Evolutionary conservation across 2,329 filamentous ascomycete genomes (phyloP), one percentile per base, ranked within the genome.

Genomic region (Macroventuria anomochaeta): DNA sequence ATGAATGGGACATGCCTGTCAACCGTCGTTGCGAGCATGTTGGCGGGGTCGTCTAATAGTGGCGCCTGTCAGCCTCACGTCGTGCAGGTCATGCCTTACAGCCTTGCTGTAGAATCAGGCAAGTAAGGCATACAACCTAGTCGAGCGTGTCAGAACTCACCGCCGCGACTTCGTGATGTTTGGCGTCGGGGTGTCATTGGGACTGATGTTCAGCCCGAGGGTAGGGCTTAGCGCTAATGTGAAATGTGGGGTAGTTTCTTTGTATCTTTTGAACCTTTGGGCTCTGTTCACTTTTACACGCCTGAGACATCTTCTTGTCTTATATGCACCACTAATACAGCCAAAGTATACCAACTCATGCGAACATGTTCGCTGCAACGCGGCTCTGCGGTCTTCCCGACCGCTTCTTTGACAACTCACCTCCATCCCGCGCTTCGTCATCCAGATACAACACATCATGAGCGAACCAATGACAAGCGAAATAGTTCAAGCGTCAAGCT

Each of bases 351-450:
- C 26, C 29, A 3, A 15, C 3, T 7, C 31, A 25, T 41, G 34
- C 41, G 18, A 53, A 39, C 50, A 34, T 33, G 38, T 39, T 23
- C 44, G 15, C 28, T 18, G 7, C 20, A 20, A 10, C 15, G 33
- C 51, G 44, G 51, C 51, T 54, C 51, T 49, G 39, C 51, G 26
- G 38, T 49, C 39, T 43, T 34, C 15, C 39, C 44, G 38, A 39
- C 33, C 34, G 32, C 33, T 48, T 25, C 17, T 34, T 42, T 7
- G 31, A 31, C 29, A 41, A 32, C 31, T 10, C 11, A n/a, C 11
- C 11, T 11, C 21, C 32, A 38, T 18, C n/a, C 40, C 23, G 40
- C 11, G 49, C 49, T 18, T 46, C 42, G 37, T 38, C 11, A 46
- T 20, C 37, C 23, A 44, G 5, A 43, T 6, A 31, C 20, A 26